These are phyloP conservation scores for Metrosideros polymorpha DNA, from an alignment of 441 rosid species.

Conservation along the genomic window DNA sequence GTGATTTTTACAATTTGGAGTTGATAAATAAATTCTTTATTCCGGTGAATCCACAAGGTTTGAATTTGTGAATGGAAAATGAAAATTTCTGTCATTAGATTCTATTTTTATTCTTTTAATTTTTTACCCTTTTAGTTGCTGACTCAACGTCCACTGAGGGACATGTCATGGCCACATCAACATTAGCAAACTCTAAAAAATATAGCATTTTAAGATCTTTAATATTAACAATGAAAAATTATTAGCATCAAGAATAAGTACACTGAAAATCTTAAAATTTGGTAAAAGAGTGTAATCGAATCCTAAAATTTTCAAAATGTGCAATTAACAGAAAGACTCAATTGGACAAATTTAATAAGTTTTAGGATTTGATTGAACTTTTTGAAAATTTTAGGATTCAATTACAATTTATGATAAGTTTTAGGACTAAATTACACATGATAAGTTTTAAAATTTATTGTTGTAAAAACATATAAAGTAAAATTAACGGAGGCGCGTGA, in stretches of 20 bases:
- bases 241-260: no score
- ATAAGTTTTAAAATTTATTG: no score
- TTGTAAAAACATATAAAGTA: not conserved
- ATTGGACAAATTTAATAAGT: accelerated
- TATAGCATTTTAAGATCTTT: no score
- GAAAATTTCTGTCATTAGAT: not conserved
- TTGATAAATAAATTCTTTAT: not conserved
- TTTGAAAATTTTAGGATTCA: not conserved
- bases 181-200: not conserved
- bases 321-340: accelerated
- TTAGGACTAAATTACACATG: no score
- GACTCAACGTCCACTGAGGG: not conserved
- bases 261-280: no score
- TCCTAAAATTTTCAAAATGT: no score
- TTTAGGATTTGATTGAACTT: not conserved
- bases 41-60: not conserved
- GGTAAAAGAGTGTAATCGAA: no score
- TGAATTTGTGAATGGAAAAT: not conserved
- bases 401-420: not conserved
- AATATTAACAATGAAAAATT: not conserved
- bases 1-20: not conserved
- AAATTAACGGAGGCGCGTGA: not conserved
- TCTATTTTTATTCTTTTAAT: not conserved
- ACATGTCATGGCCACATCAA: not conserved
- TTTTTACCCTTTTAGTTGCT: not conserved